phyloP scores from a whole-genome alignment of 2,329 filamentous ascomycete species.

The Colletotrichum kahawae region DNA sequence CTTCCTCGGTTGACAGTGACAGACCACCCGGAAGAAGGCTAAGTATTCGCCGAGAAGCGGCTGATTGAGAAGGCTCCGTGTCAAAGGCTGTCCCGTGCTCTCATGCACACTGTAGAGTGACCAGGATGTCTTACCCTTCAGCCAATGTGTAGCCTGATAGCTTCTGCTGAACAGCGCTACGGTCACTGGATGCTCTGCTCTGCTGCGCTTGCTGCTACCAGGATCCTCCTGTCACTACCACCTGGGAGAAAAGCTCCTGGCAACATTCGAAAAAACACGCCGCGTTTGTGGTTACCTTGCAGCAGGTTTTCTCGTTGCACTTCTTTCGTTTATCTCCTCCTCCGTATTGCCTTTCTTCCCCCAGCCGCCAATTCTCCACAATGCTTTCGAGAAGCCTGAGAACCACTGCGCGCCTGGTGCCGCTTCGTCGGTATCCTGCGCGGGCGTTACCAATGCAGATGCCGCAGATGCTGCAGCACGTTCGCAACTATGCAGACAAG shows the following conservation, averaged over 20 bases:
- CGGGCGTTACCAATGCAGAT: conserved; percentile 41
- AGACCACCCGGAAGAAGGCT: neutral
- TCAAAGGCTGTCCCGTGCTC: neutral
- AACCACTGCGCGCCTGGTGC: conserved; percentile 47
- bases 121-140: neutral
- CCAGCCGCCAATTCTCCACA: conserved; percentile 16
- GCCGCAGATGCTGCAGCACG: conserved; percentile 58
- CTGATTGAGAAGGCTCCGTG: neutral
- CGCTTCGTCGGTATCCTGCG: conserved; percentile 44
- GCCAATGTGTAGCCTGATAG: neutral
- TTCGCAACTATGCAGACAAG: conserved; percentile 75
- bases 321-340: neutral
- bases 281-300: neutral
- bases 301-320: neutral
- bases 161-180: neutral
- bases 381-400: conserved; percentile 51
- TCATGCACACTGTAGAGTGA: neutral
- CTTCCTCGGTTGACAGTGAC: neutral
- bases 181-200: neutral
- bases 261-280: neutral
- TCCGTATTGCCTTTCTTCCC: neutral
- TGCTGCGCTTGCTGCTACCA: neutral
- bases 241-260: neutral
- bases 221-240: neutral
- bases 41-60: neutral